These are phyloP conservation scores for Candida glaebosa DNA, from an alignment of 805 yeast genomes.

Conservation along the genomic window DNA sequence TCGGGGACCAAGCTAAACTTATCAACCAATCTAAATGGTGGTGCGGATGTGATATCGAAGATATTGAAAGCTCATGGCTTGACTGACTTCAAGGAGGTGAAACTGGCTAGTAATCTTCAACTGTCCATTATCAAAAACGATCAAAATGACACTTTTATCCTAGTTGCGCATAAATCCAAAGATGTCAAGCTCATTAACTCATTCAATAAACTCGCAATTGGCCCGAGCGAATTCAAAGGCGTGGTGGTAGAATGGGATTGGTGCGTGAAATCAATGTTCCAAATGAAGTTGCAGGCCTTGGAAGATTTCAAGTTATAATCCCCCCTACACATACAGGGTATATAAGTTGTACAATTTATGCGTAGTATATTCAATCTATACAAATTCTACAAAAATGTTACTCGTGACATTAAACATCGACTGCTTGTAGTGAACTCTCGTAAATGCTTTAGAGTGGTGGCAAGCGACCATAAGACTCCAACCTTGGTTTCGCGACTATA, in stretches of 20 bases:
- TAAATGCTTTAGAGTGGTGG: not conserved
- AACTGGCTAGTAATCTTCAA: constrained; percentile 10
- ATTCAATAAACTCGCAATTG: constrained; percentile 15
- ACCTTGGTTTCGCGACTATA: not conserved
- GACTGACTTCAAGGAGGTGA: constrained; percentile 19
- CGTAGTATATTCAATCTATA: not conserved
- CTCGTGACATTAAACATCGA: not conserved
- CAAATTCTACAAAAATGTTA: not conserved
- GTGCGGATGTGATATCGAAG: constrained; percentile 49
- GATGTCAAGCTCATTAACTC: constrained; percentile 28
- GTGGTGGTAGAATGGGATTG: constrained; percentile 59
- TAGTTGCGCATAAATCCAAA: constrained; percentile 32
- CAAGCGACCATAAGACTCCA: too few species aligned
- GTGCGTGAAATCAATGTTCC: constrained; percentile 56
- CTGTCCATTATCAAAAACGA: not conserved
- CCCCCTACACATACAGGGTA: too few species aligned
- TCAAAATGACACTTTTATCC: constrained; percentile 7
- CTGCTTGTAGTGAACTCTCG: not conserved
- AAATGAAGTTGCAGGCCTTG: constrained; percentile 30
- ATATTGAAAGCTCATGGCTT: constrained; percentile 63
- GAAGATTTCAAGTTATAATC: constrained; percentile 16
- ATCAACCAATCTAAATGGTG: constrained; percentile 59
- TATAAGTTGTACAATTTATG: too few species aligned
- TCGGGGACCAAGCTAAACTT: constrained; percentile 48
- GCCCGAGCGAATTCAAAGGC: constrained; percentile 5